Conservation (phyloP, 108 stramenopile genomes). For the Conticribra weissflogii region DNA sequence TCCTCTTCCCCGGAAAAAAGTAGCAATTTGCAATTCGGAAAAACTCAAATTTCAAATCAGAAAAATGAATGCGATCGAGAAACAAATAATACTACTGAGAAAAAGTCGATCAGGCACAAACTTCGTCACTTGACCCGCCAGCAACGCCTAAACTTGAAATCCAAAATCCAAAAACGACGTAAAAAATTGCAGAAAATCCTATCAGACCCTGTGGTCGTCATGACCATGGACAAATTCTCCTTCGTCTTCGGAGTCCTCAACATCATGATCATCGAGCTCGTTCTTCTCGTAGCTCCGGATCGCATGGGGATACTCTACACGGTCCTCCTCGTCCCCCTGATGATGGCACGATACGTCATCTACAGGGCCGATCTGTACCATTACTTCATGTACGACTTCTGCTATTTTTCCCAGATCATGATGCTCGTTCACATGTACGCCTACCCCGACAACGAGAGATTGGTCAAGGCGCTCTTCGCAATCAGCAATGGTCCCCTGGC, state of each 20-base stretch:
- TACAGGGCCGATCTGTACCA: constrained; percentile 44
- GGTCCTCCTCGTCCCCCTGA: constrained; percentile 39
- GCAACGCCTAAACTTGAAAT: constrained; percentile 25
- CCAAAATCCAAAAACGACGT: constrained; percentile 22
- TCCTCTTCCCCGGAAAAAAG: not conserved
- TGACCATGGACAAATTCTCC: constrained; percentile 50
- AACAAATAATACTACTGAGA: not conserved
- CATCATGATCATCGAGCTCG: constrained; percentile 55
- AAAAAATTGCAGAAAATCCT: constrained; percentile 13
- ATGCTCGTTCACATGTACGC: constrained; percentile 55
- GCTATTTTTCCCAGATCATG: constrained; percentile 51
- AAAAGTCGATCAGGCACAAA: constrained; percentile 16
- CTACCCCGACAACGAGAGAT: constrained; percentile 48
- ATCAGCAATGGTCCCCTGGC: constrained; percentile 65
- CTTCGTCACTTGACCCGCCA: constrained; percentile 20
- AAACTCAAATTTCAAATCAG: not conserved
- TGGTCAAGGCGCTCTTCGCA: constrained; percentile 58
- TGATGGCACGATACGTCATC: constrained; percentile 49
- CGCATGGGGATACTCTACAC: constrained; percentile 42
- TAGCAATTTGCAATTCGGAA: not conserved
- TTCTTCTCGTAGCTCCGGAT: constrained; percentile 31
- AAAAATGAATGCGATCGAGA: constrained; percentile 8
- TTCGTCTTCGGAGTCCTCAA: constrained; percentile 49
- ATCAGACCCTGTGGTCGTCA: constrained; percentile 38
- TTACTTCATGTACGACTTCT: constrained; percentile 63